Evolutionary conservation across 768 basidiomycete genomes (phyloP).

Genomic region (Coprinopsis marcescibilis): DNA sequence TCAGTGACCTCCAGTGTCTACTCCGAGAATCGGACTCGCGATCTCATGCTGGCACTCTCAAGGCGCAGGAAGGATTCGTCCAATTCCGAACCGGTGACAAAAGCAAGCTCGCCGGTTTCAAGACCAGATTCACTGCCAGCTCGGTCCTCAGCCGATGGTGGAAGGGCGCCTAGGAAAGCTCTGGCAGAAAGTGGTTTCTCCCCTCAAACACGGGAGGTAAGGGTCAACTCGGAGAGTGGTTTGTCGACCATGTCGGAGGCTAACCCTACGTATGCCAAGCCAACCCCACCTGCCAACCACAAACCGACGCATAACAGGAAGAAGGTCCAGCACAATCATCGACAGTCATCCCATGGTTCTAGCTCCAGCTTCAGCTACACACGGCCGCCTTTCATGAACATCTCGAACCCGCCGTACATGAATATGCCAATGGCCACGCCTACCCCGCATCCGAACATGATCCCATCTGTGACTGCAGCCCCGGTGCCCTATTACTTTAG

Average conservation of each 20-base stretch:
- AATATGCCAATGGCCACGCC: slow-evolving; percentile 4
- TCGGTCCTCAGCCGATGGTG: no score
- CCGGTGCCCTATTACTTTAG: slow-evolving; percentile 5
- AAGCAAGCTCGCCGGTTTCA: slow-evolving; percentile 1
- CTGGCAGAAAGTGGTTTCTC: no score
- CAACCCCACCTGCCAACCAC: neutral
- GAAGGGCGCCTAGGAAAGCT: no score
- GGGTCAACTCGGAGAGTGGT: no score
- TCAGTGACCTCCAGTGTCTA: slow-evolving; percentile 20
- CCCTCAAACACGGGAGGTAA: no score
- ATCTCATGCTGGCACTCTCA: slow-evolving; percentile 36
- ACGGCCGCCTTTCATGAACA: neutral
- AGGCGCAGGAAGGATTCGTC: slow-evolving; percentile 35
- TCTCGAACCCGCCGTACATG: slow-evolving; percentile 5
- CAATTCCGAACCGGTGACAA: slow-evolving; percentile 22
- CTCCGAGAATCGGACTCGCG: slow-evolving; percentile 36
- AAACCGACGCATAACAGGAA: slow-evolving; percentile 1
- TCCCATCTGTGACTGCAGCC: neutral
- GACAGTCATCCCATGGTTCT: neutral
- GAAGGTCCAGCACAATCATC: slow-evolving; percentile 1
- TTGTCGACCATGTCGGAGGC: no score
- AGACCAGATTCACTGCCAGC: neutral
- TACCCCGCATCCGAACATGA: neutral
- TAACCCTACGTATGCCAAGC: neutral
- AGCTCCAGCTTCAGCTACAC: slow-evolving; percentile 1